phyloP scores from a whole-genome alignment of 352 stramenopile genomes.

The Phytophthora pisi region DNA sequence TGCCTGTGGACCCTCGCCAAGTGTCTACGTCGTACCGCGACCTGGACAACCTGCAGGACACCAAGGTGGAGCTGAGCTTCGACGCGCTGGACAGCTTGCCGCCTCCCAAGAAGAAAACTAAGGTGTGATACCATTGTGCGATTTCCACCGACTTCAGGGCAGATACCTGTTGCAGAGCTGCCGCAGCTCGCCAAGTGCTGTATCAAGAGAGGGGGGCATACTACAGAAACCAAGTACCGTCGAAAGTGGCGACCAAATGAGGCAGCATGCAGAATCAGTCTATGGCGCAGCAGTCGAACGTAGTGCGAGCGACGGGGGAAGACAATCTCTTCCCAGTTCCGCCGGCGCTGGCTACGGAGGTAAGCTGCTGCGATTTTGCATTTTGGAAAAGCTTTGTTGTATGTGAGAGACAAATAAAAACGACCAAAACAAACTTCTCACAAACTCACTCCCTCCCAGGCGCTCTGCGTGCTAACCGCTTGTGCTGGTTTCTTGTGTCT shows the following conservation, averaged over 20 bases:
- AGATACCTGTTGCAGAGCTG: conserved; percentile 8
- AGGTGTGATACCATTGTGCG: conserved; percentile 46
- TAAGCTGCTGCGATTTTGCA: conserved; percentile 32
- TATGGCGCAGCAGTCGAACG: conserved; percentile 19
- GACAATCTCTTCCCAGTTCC: conserved; percentile 15
- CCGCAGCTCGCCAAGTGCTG: conserved; percentile 21
- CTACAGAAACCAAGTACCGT: conserved; percentile 23
- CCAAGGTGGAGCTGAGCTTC: conserved; percentile 86
- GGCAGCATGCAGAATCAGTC: conserved; percentile 23
- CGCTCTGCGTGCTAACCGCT: background rate
- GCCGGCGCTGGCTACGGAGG: conserved; percentile 22
- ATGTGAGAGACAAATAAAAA: conserved; percentile 40
- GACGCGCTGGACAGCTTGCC: conserved; percentile 79
- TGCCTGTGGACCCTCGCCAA: conserved; percentile 80
- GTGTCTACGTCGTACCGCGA: conserved; percentile 87
- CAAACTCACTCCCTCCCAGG: background rate
- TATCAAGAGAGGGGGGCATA: conserved; percentile 16
- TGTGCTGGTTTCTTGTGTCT: conserved; percentile 5
- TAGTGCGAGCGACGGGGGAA: conserved; percentile 26
- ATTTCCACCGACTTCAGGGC: conserved; percentile 17
- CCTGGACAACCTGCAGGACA: conserved; percentile 82
- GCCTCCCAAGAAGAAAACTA: conserved; percentile 88
- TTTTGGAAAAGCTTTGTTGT: conserved; percentile 31
- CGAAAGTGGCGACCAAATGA: conserved; percentile 28
- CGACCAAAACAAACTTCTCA: conserved; percentile 29